These are phyloP conservation scores for Tuber indicum DNA, from an alignment of 495 filamentous ascomycete genomes.

Conservation along the genomic window DNA sequence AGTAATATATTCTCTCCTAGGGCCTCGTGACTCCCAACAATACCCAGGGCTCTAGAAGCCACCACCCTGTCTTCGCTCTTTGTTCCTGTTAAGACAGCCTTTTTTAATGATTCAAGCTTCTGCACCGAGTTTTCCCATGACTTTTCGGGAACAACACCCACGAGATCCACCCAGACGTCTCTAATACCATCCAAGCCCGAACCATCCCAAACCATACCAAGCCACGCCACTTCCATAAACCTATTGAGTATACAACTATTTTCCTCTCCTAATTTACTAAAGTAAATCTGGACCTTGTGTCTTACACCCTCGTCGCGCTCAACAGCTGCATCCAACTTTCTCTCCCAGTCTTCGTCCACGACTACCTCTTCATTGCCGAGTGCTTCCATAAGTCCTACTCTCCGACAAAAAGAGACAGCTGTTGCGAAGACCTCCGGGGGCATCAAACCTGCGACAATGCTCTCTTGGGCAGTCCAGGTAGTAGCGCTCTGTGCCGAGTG, in stretches of 20 bases:
- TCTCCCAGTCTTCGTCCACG: slow-evolving; percentile 78
- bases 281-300: slow-evolving; percentile 51
- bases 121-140: slow-evolving; percentile 14
- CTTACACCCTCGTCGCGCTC: slow-evolving; percentile 59
- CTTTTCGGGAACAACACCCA: slow-evolving; percentile 24
- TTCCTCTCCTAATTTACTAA: slow-evolving; percentile 42
- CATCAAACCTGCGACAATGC: slow-evolving; percentile 14
- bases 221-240: slow-evolving; percentile 54
- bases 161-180: slow-evolving; percentile 35
- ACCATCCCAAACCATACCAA: slow-evolving; percentile 53
- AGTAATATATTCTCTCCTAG: slow-evolving; percentile 44
- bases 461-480: slow-evolving; percentile 22
- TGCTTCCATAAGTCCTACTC: slow-evolving; percentile 67
- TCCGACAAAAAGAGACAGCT: slow-evolving; percentile 63
- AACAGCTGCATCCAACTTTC: slow-evolving; percentile 63
- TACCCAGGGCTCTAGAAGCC: slow-evolving; percentile 66
- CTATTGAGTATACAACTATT: slow-evolving; percentile 32
- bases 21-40: slow-evolving; percentile 62
- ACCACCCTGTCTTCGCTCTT: slow-evolving; percentile 42
- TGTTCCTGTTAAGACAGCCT: slow-evolving; percentile 15
- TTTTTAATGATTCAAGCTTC: slow-evolving; percentile 15
- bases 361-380: slow-evolving; percentile 53
- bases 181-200: slow-evolving; percentile 39
- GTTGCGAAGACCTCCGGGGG: slow-evolving; percentile 52
- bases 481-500: slow-evolving; percentile 13